Base-by-base conservation (phyloP, 2,329 filamentous ascomycete species). In the Aureobasidium sp. region DNA sequence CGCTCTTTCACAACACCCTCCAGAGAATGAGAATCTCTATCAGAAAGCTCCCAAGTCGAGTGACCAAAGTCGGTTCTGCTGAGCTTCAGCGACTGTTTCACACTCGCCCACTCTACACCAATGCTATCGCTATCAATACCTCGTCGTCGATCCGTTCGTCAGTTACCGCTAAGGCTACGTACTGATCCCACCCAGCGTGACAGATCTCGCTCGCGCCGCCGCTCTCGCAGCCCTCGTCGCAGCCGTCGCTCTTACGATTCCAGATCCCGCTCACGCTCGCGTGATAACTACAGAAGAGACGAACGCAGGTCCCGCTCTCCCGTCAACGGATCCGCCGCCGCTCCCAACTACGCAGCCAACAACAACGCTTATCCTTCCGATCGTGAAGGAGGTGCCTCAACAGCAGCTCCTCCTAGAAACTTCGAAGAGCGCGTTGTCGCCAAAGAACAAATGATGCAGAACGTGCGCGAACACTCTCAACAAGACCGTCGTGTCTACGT, bases 401-500 rank as follows among this genome's bases (percentile, higher is more conserved):
- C 63, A 68, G 68, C 69, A 57, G 70, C 70, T 56, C 70, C 70
- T 57, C 70, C 73, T 61, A 87, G 92, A 77, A 87, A 86, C 63
- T 90, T 86, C 78, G 93, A 97, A 76, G 91, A 96, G 72, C 87
- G 91, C 71, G 81, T 85, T 66, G 86, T 83, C 66, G 88, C 89
- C 71, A 92, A 94, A 78, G 91, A 96, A 78, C 88, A 91, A 76
- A 97, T 96, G 91, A 95, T 97, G 90, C 88, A 87, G 78, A 91
- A 86, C 74, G 88, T 97, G 70, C 88, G 91, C 74, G 94, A 97
- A 73, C 89, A 90, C 50, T 97, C 94, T 65, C 94, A 97, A 76
- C 94, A 99, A 79, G 94, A 99, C 83, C 93, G 94, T 74, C 92
- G 94, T 69, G 94, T 99, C 85, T 99, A 99, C 76, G 94, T 99